Base-by-base conservation (phyloP, 306 rosid species). In the Quercus rubra region DNA sequence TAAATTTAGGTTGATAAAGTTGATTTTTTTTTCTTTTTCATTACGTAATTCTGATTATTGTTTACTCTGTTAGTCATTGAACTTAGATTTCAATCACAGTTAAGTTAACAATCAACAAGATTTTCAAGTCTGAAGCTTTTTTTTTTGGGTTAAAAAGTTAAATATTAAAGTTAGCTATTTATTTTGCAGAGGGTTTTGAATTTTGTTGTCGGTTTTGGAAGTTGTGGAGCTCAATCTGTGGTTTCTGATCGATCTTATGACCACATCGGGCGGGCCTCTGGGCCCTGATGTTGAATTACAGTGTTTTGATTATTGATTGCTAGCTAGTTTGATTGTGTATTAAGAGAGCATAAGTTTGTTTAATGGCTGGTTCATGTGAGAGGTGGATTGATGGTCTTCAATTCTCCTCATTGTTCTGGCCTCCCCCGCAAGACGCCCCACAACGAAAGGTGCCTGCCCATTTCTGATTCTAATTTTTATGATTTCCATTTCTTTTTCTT, bases 351-450 rank as follows among this genome's bases (percentile, higher is more conserved):
- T 10, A 25, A 49, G 77, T 78, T 74, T 81, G 74, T 30, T 82
- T 88, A 0, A 91, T 91, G 97, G 93, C 92, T 70, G 85, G 59
- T 82, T 27, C 91, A 33, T 78, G 72, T 43, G 98, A 89, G 78
- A 88, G 93, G 74, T 93, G 98, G 98, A 86, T 83, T 20, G 97
- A 91, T 75, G 83, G 97, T 18, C 90, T 93, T 56, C 94, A 82
- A 31, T 87, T 68, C 84, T 90, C 98, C 10, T 93, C 97, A n/a
- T 81, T 93, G 85, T 93, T 91, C 72, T 92, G 93, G 98, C 97
- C 92, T 74, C 93, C 98, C 28, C 98, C 98, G 5, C 92, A 77
- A 63, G 93, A 91, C 18, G 78, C 78, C 55, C 97, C 85, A 13
- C 93, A 87, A 75, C 83, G 90, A 69, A 88, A 93, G 97, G 98